These are phyloP conservation scores for Neonectria magnoliae DNA, from an alignment of 2,329 filamentous ascomycete species.

Conservation along the genomic window DNA sequence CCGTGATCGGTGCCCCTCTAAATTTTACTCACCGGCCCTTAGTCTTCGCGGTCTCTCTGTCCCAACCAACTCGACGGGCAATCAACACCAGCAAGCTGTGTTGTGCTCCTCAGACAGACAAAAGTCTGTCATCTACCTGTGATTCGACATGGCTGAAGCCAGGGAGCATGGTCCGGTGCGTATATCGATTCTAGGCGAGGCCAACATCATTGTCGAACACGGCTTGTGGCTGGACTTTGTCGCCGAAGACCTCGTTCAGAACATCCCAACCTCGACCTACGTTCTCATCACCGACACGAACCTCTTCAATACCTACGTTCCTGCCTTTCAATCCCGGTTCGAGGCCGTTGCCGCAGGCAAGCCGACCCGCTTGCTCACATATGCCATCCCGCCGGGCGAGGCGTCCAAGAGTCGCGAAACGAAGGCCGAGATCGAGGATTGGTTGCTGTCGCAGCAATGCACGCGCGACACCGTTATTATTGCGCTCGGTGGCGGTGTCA, in stretches of 20 bases:
- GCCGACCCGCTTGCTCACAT: slow-evolving; percentile 78
- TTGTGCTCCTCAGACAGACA: slow-evolving; percentile 11
- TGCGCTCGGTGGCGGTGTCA: slow-evolving; percentile 93
- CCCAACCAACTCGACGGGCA: not conserved
- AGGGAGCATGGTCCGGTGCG: slow-evolving; percentile 56
- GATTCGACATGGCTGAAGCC: slow-evolving; percentile 41
- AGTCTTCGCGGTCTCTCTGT: not conserved
- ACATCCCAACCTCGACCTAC: slow-evolving; percentile 87
- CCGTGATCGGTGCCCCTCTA: slow-evolving; percentile 24
- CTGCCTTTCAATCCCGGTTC: slow-evolving; percentile 69
- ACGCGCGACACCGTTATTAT: slow-evolving; percentile 95
- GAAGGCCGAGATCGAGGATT: slow-evolving; percentile 96
- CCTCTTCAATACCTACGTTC: slow-evolving; percentile 81
- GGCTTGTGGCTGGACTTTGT: slow-evolving; percentile 88
- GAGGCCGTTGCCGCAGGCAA: slow-evolving; percentile 41
- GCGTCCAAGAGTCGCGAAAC: slow-evolving; percentile 92
- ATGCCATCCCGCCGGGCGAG: slow-evolving; percentile 90
- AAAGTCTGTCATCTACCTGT: slow-evolving; percentile 13
- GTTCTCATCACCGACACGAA: slow-evolving; percentile 98
- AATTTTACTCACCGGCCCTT: slow-evolving; percentile 12
- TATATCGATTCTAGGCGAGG: slow-evolving; percentile 87
- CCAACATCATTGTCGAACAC: slow-evolving; percentile 92
- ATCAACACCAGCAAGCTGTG: slow-evolving; percentile 2
- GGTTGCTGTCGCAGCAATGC: slow-evolving; percentile 92
- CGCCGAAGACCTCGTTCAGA: slow-evolving; percentile 79